Evolutionary conservation across 495 filamentous ascomycete genomes (phyloP).

Genomic region (Penicillium daleae): DNA sequence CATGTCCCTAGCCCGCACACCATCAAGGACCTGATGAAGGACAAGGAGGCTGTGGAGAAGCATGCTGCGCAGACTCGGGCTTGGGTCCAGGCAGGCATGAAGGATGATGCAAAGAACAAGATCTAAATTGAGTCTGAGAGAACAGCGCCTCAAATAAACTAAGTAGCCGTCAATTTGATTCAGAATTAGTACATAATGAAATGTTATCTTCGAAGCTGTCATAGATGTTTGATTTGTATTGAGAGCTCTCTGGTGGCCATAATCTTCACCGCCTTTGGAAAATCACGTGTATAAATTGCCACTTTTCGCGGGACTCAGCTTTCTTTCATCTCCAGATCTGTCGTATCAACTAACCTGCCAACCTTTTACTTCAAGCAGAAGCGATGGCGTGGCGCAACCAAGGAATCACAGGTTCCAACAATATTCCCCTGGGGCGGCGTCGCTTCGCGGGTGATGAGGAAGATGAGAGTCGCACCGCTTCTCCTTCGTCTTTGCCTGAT

Average conservation of each 20-base stretch:
- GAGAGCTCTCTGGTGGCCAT: not conserved
- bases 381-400: constrained; percentile 89
- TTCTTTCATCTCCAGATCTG: constrained; percentile 9
- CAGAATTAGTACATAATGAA: not conserved
- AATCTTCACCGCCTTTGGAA: not conserved
- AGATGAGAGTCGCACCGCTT: constrained; percentile 61
- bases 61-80: constrained; percentile 45
- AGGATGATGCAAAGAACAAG: constrained; percentile 56
- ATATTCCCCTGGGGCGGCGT: constrained; percentile 90
- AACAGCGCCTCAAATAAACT: not conserved
- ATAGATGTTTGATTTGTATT: not conserved
- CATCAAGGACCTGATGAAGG: constrained; percentile 61
- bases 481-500: constrained; percentile 53
- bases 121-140: constrained; percentile 8
- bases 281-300: constrained; percentile 18
- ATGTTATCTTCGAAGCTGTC: not conserved
- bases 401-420: constrained; percentile 98
- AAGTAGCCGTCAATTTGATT: not conserved
- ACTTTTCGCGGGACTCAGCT: constrained; percentile 18
- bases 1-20: constrained; percentile 73
- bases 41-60: constrained; percentile 59
- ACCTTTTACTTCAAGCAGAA: constrained; percentile 17
- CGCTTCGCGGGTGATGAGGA: constrained; percentile 79
- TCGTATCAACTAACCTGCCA: constrained; percentile 19
- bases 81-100: constrained; percentile 70